These are phyloP conservation scores for Taxawa tesnikishii DNA, from an alignment of 2,329 filamentous ascomycete species.

Conservation along the genomic window DNA sequence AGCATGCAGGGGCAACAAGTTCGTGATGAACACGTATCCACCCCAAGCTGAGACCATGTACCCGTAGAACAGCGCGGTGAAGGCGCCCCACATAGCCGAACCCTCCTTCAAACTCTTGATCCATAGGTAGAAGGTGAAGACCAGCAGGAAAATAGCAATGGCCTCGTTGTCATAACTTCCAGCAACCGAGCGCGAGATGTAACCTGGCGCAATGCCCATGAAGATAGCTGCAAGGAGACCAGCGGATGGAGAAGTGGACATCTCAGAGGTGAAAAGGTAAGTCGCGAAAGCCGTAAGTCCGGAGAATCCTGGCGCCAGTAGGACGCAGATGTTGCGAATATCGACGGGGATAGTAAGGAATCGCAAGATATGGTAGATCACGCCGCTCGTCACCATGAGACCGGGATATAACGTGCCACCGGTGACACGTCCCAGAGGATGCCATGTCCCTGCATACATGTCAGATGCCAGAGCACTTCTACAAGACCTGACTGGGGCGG, in stretches of 20 bases:
- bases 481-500: no score
- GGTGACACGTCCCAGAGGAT: slow-evolving; percentile 93
- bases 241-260: slow-evolving; percentile 89
- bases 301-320: slow-evolving; percentile 88
- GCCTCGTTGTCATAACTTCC: slow-evolving; percentile 99
- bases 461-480: no score
- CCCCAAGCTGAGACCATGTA: slow-evolving; percentile 99
- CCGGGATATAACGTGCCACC: slow-evolving; percentile 98
- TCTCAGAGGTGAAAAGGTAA: slow-evolving; percentile 93
- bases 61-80: slow-evolving; percentile 93
- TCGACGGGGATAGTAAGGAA: slow-evolving; percentile 85
- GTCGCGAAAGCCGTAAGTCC: slow-evolving; percentile 85
- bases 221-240: slow-evolving; percentile 88
- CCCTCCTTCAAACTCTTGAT: slow-evolving; percentile 96
- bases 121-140: slow-evolving; percentile 98
- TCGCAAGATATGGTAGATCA: slow-evolving; percentile 88
- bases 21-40: slow-evolving; percentile 99
- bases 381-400: slow-evolving; percentile 96
- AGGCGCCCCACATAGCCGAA: slow-evolving; percentile 89
- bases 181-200: slow-evolving; percentile 94
- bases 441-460: slow-evolving; percentile 65
- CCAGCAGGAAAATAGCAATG: slow-evolving; percentile 95
- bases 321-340: slow-evolving; percentile 96
- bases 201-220: slow-evolving; percentile 95
- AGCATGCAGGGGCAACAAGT: slow-evolving; percentile 83